These are phyloP conservation scores for Quercus phellos DNA, from an alignment of 331 rosid genomes.

Conservation along the genomic window DNA sequence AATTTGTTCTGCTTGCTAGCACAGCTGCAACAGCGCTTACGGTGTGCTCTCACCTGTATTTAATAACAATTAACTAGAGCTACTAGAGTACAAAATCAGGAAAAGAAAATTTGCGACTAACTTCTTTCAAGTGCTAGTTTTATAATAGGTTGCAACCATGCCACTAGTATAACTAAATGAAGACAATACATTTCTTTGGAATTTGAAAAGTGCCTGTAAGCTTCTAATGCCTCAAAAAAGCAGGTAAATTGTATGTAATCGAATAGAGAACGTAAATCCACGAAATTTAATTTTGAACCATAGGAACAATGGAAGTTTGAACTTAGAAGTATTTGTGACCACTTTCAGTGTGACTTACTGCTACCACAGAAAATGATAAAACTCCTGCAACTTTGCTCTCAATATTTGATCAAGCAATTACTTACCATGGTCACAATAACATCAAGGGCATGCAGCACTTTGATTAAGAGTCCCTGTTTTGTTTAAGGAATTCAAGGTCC, in stretches of 20 bases:
- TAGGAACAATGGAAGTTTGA: background rate
- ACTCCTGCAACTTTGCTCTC: background rate
- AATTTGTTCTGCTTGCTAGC: too few relatives aligned
- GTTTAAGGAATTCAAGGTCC: slow-evolving; percentile 84
- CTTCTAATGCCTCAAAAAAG: background rate
- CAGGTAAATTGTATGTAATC: background rate
- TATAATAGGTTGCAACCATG: background rate
- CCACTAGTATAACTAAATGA: background rate
- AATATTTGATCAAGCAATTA: background rate
- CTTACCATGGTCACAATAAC: background rate
- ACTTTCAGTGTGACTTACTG: background rate
- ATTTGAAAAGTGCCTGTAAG: background rate
- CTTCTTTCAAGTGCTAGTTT: background rate
- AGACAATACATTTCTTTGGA: background rate
- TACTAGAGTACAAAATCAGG: too few relatives aligned
- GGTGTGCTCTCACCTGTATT: too few relatives aligned
- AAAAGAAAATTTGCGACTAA: too few relatives aligned
- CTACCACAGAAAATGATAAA: background rate
- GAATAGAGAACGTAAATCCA: background rate
- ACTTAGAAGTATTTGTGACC: background rate
- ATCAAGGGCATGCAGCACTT: background rate
- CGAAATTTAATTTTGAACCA: background rate
- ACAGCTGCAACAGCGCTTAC: too few relatives aligned
- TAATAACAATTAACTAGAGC: too few relatives aligned
- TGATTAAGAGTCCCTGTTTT: slow-evolving; percentile 43